Base-by-base conservation (phyloP, 2,329 filamentous ascomycete genomes). In the Colletotrichum phormii region DNA sequence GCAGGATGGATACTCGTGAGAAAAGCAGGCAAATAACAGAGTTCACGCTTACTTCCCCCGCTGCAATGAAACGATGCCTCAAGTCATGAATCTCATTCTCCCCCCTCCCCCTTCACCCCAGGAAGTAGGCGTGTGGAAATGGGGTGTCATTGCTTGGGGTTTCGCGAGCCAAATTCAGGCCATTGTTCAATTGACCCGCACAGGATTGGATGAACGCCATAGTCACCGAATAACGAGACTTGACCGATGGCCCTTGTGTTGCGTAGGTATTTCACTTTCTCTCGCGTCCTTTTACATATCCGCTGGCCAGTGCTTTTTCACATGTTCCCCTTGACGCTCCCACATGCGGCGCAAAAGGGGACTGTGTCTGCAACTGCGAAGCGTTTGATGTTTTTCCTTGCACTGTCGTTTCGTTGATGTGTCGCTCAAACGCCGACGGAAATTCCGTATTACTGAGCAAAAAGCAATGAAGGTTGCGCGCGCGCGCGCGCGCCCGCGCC, bases 141-240 rank as follows among this genome's bases (percentile, higher is more conserved):
- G 18, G 24, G 57, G 46, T 29, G 35, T 63, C 33, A 58, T 24
- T 22, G 37, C 59, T 15, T 12, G 8, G n/a, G n/a, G 33, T n/a
- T n/a, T n/a, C 49, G 37, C 58, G 24, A 58, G 24, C 57, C 51
- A 26, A 49, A 35, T 51, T 49, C 65, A 72, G 69, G 64, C 59
- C 51, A 61, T 60, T 64, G 15, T 69, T 60, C 46, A 46, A 53
- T 29, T 54, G 42, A 51, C 37, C 57, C 59, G 24, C 24, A 15
- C 46, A 46, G 60, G 46, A 72, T 72, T 64, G 65, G 70, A 72
- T 64, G 70, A 72, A 72, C 70, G 37, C 54, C 33, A 4, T n/a
- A 54, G 29, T 60, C 53, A 69, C 66, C 54, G 54, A 64, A 64
- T 29, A 49, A 69, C 42, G 64, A 69, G 65, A 61, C 24, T 64